Evolutionary conservation across 2,329 filamentous ascomycete species (phyloP).

Genomic region (Chalaropsis ovoidea): DNA sequence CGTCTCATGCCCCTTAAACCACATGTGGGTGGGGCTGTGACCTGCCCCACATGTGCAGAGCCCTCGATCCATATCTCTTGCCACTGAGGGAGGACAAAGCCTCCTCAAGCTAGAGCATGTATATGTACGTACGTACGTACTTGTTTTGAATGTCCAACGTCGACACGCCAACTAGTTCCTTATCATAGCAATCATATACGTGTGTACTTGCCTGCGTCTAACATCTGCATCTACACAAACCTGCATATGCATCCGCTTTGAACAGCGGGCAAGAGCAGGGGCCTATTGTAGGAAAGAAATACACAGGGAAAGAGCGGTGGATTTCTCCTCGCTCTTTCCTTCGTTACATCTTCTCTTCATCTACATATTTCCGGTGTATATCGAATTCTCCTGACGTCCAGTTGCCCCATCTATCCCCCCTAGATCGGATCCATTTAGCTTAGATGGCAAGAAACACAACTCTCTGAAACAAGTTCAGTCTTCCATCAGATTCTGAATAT

Average conservation of each 20-base stretch:
- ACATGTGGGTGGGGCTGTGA: not conserved
- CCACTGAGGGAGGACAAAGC: not conserved
- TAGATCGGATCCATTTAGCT: not conserved
- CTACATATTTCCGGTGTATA: not conserved
- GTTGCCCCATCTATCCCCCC: not conserved
- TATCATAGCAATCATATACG: not conserved
- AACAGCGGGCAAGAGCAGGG: not conserved
- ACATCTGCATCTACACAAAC: not conserved
- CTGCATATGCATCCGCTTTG: not conserved
- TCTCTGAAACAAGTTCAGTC: conserved; percentile 8
- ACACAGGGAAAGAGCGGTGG: not conserved
- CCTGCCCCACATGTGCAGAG: not conserved
- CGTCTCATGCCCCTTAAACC: not conserved
- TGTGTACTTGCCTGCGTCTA: not conserved
- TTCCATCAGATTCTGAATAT: conserved; percentile 4
- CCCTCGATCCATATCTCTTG: not conserved
- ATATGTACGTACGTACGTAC: too few species aligned
- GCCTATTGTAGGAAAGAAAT: not conserved
- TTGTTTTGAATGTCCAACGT: not conserved
- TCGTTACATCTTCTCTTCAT: not conserved
- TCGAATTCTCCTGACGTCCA: not conserved
- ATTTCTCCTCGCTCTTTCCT: not conserved
- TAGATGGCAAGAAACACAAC: conserved; percentile 12
- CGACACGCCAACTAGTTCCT: too few species aligned
- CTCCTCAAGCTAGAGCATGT: not conserved